Percentiles rank a stretch among this genome's conserved stretches.
Evolutionary conservation across 2,329 filamentous ascomycete genomes (phyloP).

Genomic region (Lachnellula arida): DNA sequence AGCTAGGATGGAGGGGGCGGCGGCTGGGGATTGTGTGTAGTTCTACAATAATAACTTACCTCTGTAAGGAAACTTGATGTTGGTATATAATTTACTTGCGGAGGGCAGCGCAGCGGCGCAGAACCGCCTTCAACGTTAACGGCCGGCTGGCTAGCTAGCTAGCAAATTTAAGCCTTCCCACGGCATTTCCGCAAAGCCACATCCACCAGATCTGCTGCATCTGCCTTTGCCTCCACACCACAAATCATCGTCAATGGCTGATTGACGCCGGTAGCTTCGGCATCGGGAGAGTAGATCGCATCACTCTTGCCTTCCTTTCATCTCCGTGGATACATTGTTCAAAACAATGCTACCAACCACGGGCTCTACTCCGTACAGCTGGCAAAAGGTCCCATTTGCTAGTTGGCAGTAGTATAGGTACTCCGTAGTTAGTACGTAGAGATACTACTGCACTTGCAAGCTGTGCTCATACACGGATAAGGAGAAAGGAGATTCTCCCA

Average conservation of each 20-base stretch:
- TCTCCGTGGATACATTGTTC: slow-evolving; percentile 25
- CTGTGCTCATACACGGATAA: no score
- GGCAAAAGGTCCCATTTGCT: background rate
- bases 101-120: background rate
- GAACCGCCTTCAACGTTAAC: background rate
- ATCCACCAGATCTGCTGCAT: slow-evolving; percentile 3
- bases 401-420: background rate
- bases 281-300: slow-evolving; percentile 1
- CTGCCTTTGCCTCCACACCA: slow-evolving; percentile 5
- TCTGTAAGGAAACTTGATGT: background rate
- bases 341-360: slow-evolving; percentile 9
- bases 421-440: background rate
- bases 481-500: no score
- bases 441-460: background rate
- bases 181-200: slow-evolving; percentile 24
- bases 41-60: no score
- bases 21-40: background rate
- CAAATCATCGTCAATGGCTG: slow-evolving; percentile 17
- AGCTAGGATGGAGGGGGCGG: background rate
- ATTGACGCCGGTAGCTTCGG: slow-evolving; percentile 23
- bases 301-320: slow-evolving; percentile 13
- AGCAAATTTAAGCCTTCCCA: slow-evolving; percentile 16
- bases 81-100: no score
- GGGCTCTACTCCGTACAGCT: background rate
- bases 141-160: background rate